A percentile compares a stretch with the other conserved stretches of the same genome.
Evolutionary conservation across 306 rosid genomes (phyloP).

Genomic region (Potentilla sterilis): DNA sequence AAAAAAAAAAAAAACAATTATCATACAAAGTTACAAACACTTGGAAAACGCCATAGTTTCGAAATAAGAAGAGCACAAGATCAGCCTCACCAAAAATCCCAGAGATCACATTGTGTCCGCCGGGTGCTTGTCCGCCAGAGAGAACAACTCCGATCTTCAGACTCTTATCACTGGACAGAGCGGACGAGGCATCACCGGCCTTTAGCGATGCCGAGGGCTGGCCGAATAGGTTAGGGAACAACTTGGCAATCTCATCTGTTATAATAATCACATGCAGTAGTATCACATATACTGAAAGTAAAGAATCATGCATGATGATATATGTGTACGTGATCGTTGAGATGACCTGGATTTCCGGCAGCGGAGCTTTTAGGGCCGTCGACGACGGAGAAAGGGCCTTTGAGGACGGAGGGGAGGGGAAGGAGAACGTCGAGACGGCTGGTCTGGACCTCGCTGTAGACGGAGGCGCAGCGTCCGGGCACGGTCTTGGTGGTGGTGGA

Average conservation of each 20-base stretch:
- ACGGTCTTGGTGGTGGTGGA: conserved; percentile 31
- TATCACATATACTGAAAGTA: too few relatives aligned
- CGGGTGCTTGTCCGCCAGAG: conserved; percentile 96
- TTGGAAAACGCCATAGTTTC: background rate
- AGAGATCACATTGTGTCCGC: conserved; percentile 87
- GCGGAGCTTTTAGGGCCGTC: conserved; percentile 85
- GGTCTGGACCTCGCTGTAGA: conserved; percentile 72
- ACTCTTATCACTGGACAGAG: conserved; percentile 27
- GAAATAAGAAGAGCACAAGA: background rate
- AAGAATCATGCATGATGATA: background rate
- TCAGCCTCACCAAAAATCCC: conserved; percentile 61
- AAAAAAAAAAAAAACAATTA: background rate
- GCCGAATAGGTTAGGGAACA: conserved; percentile 75
- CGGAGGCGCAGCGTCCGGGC: conserved; percentile 55
- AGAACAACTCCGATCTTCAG: conserved; percentile 86
- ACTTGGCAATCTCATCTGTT: conserved; percentile 70
- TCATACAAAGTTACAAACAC: too few relatives aligned
- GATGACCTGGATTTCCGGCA: conserved; percentile 72
- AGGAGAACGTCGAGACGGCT: conserved; percentile 66
- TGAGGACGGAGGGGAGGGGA: conserved; percentile 76
- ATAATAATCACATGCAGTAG: too few relatives aligned
- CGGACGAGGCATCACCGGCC: conserved; percentile 32
- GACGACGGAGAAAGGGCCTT: conserved; percentile 46
- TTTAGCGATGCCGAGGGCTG: conserved; percentile 64
- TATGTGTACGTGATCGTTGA: background rate